Base-by-base conservation (phyloP, 495 filamentous ascomycete species). In the Annulohypoxylon moriforme region DNA sequence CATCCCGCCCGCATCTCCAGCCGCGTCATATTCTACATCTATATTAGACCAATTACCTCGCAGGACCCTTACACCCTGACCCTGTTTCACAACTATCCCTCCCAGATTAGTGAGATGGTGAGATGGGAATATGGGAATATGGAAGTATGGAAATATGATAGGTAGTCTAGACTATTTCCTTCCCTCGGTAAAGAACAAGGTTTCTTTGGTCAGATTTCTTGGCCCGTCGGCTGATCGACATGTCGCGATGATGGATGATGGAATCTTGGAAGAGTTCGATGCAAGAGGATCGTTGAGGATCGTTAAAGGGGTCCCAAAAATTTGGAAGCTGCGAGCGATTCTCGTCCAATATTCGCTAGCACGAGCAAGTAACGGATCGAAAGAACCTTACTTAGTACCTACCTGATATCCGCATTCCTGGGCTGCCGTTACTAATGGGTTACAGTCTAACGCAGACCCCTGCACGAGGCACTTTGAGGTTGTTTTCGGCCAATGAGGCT, bases 401-500 rank as follows among this genome's bases (percentile, higher is more conserved):
- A n/a, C n/a, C n/a, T 33, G 18, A 59, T 63, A 34, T 55, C 64
- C 60, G 47, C 60, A 68, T 64, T 56, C 53, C 55, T 68, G 55
- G 60, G 40, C 65, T n/a, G 47, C 16, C 42, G 66, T 67, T 38
- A 61, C 66, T 44, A 44, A 63, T 60, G 56, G 60, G 71, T 69
- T 62, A 47, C 61, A 63, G 63, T 68, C 47, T 64, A 64, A 47
- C 46, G 52, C 46, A 18, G 38, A 72, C 49, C 69, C 69, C 64
- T 72, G 69, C 67, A 60, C 69, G 69, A 72, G 69, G 64, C 69
- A 72, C 64, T 68, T 73, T 73, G 71, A 73, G 71, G 66, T 66
- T 46, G 60, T 73, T 73, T 73, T 62, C 56, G 18, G 50, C 71
- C 71, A 73, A 73, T 73, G 13, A 47, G 66, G 59, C 40, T 44